These are phyloP conservation scores for Tetramitus jugosus DNA, from an alignment of 208 protist genomes.

Conservation along the genomic window DNA sequence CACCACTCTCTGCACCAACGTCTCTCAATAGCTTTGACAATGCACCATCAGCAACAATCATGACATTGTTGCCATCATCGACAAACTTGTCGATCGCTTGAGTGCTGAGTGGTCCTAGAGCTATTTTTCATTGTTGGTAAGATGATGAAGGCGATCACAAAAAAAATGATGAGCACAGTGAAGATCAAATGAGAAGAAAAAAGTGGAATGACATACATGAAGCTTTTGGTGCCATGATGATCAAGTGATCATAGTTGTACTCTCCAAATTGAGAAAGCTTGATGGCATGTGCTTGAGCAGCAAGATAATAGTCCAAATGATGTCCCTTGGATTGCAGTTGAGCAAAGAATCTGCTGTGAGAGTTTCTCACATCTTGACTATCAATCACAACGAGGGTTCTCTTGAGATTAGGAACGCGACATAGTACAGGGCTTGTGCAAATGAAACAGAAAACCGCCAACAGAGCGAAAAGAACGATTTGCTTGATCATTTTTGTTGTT, in stretches of 20 bases:
- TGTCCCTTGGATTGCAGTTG: neutral
- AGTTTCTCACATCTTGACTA: neutral
- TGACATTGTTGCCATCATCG: neutral
- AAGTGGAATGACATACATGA: neutral
- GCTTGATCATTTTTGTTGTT: no score
- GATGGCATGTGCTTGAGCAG: neutral
- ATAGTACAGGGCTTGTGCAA: no score
- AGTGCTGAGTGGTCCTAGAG: neutral
- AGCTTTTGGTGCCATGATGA: constrained; percentile 11
- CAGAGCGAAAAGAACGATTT: no score
- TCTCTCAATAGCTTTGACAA: neutral
- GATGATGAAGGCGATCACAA: neutral
- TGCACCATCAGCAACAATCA: neutral
- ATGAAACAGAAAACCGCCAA: no score
- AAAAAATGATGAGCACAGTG: neutral
- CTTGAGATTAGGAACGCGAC: no score
- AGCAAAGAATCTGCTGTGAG: neutral
- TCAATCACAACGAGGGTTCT: constrained; percentile 6
- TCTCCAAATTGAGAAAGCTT: neutral
- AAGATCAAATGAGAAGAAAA: neutral
- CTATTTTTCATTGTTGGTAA: neutral
- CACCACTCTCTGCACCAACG: neutral
- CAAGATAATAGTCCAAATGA: neutral
- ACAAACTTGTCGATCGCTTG: neutral
- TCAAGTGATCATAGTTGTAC: neutral